Percentiles rank a stretch among this genome's conserved stretches.
phyloP scores from a whole-genome alignment of 306 rosid species.

The Vigna hirtella region DNA sequence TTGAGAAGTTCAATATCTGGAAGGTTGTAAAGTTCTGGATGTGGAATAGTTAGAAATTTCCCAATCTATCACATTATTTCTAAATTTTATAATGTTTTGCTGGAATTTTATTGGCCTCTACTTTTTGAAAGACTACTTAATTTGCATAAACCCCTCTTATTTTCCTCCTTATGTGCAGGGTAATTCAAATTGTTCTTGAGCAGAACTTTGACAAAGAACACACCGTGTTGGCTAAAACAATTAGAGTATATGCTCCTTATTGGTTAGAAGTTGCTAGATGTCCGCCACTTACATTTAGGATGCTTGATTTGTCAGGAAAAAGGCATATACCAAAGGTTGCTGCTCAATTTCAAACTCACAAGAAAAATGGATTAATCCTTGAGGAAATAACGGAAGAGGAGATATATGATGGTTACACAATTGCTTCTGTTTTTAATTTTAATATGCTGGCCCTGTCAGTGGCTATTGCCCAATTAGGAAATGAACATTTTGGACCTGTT shows the following conservation, averaged over 20 bases:
- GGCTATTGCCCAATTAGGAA: conserved; percentile 70
- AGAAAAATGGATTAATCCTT: conserved; percentile 55
- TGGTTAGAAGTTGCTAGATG: conserved; percentile 87
- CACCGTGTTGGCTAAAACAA: conserved; percentile 69
- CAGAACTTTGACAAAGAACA: conserved; percentile 68
- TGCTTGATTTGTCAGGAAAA: conserved; percentile 70
- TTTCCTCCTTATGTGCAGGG: conserved; percentile 67
- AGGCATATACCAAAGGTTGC: conserved; percentile 55
- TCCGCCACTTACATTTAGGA: conserved; percentile 82
- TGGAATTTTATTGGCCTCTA: conserved; percentile 17
- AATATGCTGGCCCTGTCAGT: conserved; percentile 79
- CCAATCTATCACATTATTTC: not conserved
- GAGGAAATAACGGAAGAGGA: conserved; percentile 96
- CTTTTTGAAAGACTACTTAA: conserved; percentile 37
- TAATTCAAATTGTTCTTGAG: conserved; percentile 86
- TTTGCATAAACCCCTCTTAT: conserved; percentile 43
- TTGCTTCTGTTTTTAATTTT: conserved; percentile 84
- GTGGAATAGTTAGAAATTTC: conserved; percentile 30
- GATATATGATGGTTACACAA: conserved; percentile 76
- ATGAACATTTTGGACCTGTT: conserved; percentile 77
- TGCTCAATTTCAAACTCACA: conserved; percentile 57
- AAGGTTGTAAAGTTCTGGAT: conserved; percentile 65
- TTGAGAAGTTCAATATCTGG: conserved; percentile 95
- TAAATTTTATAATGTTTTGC: conserved; percentile 29
- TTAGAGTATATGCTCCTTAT: conserved; percentile 88